These are phyloP conservation scores for Aspergillus luchuensis DNA, from an alignment of 2,329 filamentous ascomycete species.

Conservation along the genomic window DNA sequence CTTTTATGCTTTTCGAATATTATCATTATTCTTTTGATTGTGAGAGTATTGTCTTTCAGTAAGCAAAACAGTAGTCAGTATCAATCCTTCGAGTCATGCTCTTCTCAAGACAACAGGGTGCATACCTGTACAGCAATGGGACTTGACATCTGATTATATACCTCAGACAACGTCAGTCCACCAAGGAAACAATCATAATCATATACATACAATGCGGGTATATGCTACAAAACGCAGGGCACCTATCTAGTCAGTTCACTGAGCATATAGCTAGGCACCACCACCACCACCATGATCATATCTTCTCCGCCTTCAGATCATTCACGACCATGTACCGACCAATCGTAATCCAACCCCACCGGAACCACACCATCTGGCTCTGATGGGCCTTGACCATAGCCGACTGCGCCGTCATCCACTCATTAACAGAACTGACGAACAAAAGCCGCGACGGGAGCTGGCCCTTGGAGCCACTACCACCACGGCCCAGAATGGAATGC, in stretches of 20 bases:
- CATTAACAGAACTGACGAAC: constrained; percentile 67
- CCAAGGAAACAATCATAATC: neutral
- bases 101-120: too few relatives aligned
- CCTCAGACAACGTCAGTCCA: neutral
- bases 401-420: constrained; percentile 69
- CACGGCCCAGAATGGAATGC: constrained; percentile 24
- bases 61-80: neutral
- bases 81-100: neutral
- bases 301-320: constrained; percentile 68
- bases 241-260: neutral
- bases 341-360: constrained; percentile 89
- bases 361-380: constrained; percentile 98
- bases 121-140: neutral
- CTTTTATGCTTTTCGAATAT: neutral
- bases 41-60: neutral
- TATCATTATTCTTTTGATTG: neutral
- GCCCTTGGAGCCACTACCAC: constrained; percentile 40
- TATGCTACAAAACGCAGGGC: neutral
- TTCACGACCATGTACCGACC: constrained; percentile 97
- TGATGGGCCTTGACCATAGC: constrained; percentile 90
- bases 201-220: constrained; percentile 2
- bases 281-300: constrained; percentile 23
- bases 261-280: neutral
- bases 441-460: constrained; percentile 64
- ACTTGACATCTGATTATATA: fast-evolving